Evolutionary conservation across 495 filamentous ascomycete species (phyloP).

Genomic region (Tuber aestivum): DNA sequence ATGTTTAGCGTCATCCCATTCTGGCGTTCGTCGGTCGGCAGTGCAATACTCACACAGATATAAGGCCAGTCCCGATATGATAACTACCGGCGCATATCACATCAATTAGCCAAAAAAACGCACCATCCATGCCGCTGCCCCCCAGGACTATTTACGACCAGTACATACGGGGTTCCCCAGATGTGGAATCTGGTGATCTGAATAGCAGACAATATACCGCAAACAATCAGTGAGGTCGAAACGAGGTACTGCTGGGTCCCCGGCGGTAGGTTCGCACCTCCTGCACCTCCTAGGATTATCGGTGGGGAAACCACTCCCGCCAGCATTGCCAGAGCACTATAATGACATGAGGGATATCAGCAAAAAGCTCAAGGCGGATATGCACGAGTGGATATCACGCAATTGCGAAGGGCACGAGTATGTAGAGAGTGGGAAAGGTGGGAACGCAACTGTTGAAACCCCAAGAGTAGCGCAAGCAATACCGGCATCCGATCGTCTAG

Average conservation of each 20-base stretch:
- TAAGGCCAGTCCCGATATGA: slow-evolving; percentile 78
- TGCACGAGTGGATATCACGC: not conserved
- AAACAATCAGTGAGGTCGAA: slow-evolving; percentile 82
- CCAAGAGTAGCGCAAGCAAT: slow-evolving; percentile 64
- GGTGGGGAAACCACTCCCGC: slow-evolving; percentile 69
- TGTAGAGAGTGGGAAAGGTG: not conserved
- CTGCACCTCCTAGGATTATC: slow-evolving; percentile 62
- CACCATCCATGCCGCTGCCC: not conserved
- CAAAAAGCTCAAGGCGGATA: slow-evolving; percentile 42
- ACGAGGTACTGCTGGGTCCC: slow-evolving; percentile 72
- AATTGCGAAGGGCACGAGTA: not conserved
- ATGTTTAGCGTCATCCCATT: not conserved
- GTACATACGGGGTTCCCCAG: slow-evolving; percentile 60
- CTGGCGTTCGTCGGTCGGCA: not conserved
- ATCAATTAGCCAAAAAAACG: slow-evolving; percentile 8
- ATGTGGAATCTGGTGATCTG: slow-evolving; percentile 86
- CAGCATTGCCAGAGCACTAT: slow-evolving; percentile 51
- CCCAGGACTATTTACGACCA: not conserved
- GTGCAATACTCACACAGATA: slow-evolving; percentile 56
- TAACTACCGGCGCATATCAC: slow-evolving; percentile 44
- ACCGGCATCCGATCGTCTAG: slow-evolving; percentile 78
- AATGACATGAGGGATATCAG: slow-evolving; percentile 43
- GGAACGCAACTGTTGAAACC: slow-evolving; percentile 55
- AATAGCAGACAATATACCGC: slow-evolving; percentile 68
- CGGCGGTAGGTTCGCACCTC: slow-evolving; percentile 59